phyloP scores from a whole-genome alignment of 2,329 filamentous ascomycete species.

The Fusarium proliferatum region DNA sequence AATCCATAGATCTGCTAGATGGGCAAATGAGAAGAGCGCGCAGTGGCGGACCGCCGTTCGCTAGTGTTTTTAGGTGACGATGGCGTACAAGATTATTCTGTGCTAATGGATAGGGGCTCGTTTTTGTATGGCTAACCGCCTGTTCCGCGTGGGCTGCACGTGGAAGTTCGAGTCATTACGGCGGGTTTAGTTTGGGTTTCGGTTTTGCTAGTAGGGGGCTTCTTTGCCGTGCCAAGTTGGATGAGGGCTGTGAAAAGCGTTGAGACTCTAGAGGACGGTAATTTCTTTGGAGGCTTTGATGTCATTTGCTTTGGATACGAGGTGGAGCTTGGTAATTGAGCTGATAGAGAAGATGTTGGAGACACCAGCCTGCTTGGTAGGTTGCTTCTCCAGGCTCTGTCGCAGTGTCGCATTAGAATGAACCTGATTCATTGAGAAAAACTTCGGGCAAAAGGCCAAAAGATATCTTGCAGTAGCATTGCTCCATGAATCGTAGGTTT shows the following conservation, averaged over 20 bases:
- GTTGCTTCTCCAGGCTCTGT: neutral
- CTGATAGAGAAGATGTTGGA: neutral
- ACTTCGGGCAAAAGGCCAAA: neutral
- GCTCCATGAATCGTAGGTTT: neutral
- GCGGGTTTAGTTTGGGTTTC: neutral
- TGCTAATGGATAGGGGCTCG: conserved; percentile 2
- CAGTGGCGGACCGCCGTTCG: neutral
- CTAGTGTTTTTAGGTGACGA: neutral
- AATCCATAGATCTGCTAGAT: neutral
- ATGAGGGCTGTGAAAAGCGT: no score
- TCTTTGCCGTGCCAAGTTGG: neutral
- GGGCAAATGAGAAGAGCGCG: neutral
- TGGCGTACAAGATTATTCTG: neutral
- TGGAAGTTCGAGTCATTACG: neutral
- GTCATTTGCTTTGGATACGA: neutral
- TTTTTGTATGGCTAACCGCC: neutral
- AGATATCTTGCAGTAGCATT: neutral
- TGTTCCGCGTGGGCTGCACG: neutral
- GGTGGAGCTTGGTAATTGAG: neutral
- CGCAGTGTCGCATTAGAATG: no score
- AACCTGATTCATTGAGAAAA: no score
- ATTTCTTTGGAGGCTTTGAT: neutral
- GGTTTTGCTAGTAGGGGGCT: neutral
- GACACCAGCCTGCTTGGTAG: neutral
- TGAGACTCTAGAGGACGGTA: neutral